Evolutionary conservation across 2,329 filamentous ascomycete species (phyloP).

Genomic region (Diaporthe ampelina): DNA sequence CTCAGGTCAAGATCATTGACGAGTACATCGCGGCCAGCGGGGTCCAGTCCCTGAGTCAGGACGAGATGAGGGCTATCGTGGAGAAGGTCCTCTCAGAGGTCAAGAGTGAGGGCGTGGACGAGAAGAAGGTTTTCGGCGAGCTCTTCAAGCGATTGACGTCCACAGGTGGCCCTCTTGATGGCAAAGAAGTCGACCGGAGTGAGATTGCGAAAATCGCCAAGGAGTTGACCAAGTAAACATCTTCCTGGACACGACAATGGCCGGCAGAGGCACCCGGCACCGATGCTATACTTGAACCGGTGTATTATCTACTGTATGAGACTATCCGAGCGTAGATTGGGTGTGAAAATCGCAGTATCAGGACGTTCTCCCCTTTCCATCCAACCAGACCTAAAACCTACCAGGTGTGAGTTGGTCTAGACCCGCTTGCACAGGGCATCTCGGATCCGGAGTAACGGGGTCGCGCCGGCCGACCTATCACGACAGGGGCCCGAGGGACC

Average conservation of each 20-base stretch:
- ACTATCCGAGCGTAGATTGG: constrained; percentile 15
- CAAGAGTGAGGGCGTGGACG: constrained; percentile 58
- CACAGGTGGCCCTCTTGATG: constrained; percentile 67
- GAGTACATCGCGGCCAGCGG: constrained; percentile 73
- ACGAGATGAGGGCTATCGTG: constrained; percentile 70
- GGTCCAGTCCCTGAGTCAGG: constrained; percentile 70
- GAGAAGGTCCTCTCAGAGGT: constrained; percentile 64
- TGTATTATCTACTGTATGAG: constrained; percentile 11
- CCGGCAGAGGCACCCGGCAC: no score
- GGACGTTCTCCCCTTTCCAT: constrained; percentile 23
- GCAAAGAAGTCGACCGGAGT: constrained; percentile 74
- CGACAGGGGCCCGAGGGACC: not conserved
- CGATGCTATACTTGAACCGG: not conserved
- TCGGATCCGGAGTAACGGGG: not conserved
- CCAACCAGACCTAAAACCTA: not conserved
- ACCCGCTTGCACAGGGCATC: not conserved
- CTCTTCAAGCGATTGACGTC: constrained; percentile 73
- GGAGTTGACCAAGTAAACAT: constrained; percentile 52
- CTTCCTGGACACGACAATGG: not conserved
- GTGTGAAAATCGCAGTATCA: not conserved
- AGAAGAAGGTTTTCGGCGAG: constrained; percentile 68
- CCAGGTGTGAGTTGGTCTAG: not conserved
- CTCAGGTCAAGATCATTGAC: constrained; percentile 74
- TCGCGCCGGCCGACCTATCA: not conserved
- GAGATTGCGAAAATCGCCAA: constrained; percentile 74